These are phyloP conservation scores for Afroboletus lepidellus DNA, from an alignment of 1,284 basidiomycete species.

Conservation along the genomic window DNA sequence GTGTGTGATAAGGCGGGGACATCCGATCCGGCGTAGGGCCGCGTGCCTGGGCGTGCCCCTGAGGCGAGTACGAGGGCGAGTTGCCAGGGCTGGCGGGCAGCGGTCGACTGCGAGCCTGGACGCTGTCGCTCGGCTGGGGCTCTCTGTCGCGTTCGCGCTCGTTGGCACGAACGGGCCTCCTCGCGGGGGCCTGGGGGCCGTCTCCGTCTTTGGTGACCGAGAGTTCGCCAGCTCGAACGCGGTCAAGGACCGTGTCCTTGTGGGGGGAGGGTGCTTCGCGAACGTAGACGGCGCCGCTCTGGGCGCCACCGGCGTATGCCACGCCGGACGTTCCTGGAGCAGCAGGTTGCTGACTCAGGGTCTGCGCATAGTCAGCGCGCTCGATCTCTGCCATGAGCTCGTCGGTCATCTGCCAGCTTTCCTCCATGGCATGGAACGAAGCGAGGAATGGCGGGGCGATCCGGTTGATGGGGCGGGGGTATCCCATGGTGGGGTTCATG, in stretches of 20 bases:
- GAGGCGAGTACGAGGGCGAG: slow-evolving; percentile 46
- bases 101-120: slow-evolving; percentile 50
- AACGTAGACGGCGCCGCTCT: slow-evolving; percentile 33
- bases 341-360: slow-evolving; percentile 34
- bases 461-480: slow-evolving; percentile 59
- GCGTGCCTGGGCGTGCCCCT: slow-evolving; percentile 34
- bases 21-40: slow-evolving; percentile 49
- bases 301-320: slow-evolving; percentile 52
- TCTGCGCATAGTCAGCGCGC: slow-evolving; percentile 47
- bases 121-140: slow-evolving; percentile 48
- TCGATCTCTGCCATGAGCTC: slow-evolving; percentile 70
- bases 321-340: slow-evolving; percentile 47
- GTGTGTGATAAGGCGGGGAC: slow-evolving; percentile 53
- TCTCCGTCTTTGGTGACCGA: slow-evolving; percentile 54
- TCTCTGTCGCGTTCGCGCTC: slow-evolving; percentile 40
- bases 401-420: slow-evolving; percentile 64
- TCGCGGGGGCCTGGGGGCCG: slow-evolving; percentile 19
- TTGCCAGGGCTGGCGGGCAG: slow-evolving; percentile 39
- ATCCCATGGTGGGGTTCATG: slow-evolving; percentile 40
- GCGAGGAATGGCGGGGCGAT: slow-evolving; percentile 53
- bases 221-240: slow-evolving; percentile 51
- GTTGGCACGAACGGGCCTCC: slow-evolving; percentile 30
- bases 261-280: slow-evolving; percentile 39
- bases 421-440: slow-evolving; percentile 51
- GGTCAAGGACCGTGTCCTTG: slow-evolving; percentile 56